Evolutionary conservation across 805 yeast genomes (phyloP), one percentile per base, ranked within the genome.

Genomic region (Kockiozyma suomiensis): DNA sequence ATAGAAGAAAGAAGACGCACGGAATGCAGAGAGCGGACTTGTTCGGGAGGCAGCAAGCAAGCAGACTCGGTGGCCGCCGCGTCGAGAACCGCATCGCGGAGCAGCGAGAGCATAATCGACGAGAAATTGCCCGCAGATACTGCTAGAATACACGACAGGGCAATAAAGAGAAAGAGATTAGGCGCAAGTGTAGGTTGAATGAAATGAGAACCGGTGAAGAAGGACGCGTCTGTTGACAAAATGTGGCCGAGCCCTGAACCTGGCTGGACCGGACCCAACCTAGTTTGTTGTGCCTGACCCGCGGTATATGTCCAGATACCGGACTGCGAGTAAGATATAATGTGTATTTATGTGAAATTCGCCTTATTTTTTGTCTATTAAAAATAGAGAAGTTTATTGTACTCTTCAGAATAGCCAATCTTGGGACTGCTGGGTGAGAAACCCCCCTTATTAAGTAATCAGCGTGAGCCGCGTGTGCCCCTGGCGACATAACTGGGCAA

Each of bases 41-140:
- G 38, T 4, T 10, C 50, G 17, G 56, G 46, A 12, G 17, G 50
- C 25, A 41, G 50, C 23, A 41, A 37, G 13, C 17, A 12, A 10
- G 41, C 13, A 2, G 43, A 33, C 38, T 38, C 43, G 35, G 37
- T 10, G 23, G 42, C 26, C 32, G 42, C 43, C 23, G 56, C 56
- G 50, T 54, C 59, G 42, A 59, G 46, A 10, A 55, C 63, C 26
- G 59, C 63, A 23, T 54, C 63, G 17, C 57, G 63, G 17, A 54
- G 46, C 19, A 28, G 56, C 21, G 52, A 58, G 43, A 54, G 49
- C 46, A 50, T 41, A 12, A 26, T 21, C 28, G 21, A 10, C 38
- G 25, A 3, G 5, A 17, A 23, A n/a, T n/a, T 28, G 6, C 12
- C 12, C 40, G 38, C n/a, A 19, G 12, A 41, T 25, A 19, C 12